phyloP scores from a whole-genome alignment of 2,329 filamentous ascomycete genomes.

The Lecanicillium sp. region DNA sequence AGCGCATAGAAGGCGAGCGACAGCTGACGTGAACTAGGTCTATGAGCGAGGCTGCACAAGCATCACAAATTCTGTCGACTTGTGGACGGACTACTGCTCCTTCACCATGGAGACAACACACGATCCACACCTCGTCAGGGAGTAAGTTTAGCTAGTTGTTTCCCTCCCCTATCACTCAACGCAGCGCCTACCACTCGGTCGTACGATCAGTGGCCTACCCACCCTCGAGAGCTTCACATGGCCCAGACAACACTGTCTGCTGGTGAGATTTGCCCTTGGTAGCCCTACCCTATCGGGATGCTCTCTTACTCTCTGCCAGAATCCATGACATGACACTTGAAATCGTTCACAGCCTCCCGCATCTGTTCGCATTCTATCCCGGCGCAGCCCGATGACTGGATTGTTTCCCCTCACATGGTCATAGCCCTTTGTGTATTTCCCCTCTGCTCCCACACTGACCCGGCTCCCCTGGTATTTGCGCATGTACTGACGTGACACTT shows the following conservation, averaged over 20 bases:
- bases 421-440: constrained; percentile 17
- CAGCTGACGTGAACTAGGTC: constrained; percentile 47
- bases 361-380: constrained; percentile 9
- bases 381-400: constrained; percentile 8
- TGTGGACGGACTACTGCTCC: constrained; percentile 95
- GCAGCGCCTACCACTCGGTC: constrained; percentile 30
- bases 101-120: constrained; percentile 98
- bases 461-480: constrained; percentile 3
- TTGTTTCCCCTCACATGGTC: constrained; percentile 5
- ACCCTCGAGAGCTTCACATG: constrained; percentile 26
- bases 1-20: neutral
- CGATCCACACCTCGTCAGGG: constrained; percentile 90
- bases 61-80: constrained; percentile 86
- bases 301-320: constrained; percentile 60
- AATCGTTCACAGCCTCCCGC: constrained; percentile 28
- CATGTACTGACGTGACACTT: constrained; percentile 18
- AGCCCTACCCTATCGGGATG: constrained; percentile 48
- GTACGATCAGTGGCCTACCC: constrained; percentile 21
- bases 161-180: constrained; percentile 52
- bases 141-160: constrained; percentile 79
- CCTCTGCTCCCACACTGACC: constrained; percentile 11
- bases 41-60: constrained; percentile 94
- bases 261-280: constrained; percentile 68
- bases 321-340: constrained; percentile 43
- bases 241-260: constrained; percentile 31